Evolutionary conservation across 164 flowering plant genomes (phyloP), one percentile per base, ranked within the genome.

Genomic region (Nymphaea colorata): DNA sequence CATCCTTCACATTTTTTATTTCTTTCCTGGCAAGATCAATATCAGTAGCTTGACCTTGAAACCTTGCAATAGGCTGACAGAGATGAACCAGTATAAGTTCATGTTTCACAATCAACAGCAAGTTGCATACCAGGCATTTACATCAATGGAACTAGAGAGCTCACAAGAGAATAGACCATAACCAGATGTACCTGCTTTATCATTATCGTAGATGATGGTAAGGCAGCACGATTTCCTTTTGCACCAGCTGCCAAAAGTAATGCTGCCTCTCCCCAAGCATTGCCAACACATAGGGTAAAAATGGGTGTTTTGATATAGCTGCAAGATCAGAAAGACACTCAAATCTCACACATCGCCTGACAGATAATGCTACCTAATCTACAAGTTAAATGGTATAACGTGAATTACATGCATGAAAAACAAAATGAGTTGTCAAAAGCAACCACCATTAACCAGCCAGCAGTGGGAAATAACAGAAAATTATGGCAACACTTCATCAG

Each of bases 221-320:
- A 79, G 66, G 99, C 96, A 72, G 98, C 79, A 59, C 97, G 96
- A 65, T 91, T 84, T 76, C 99, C 98, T 80, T 75, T 84, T 43
- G 93, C 89, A 77, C 99, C 99, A 76, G 98, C 82, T 79, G 98
- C 91, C 80, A 95, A 79, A 75, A 95, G 93, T 69, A 95, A 76
- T 59, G 99, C 96, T n/a, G 99, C 99, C 81, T 95, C 99, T 71
- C 97, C 98, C 98, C 98, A 92, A 42, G 98, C 97, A 83, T 92
- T 90, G 64, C 99, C 99, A 75, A 95, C 96, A 80, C 97, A 90
- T 3, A 95, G 87, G 43, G 98, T 90, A 72, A 82, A 90, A 62
- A 92, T 86, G 14, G 98, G 98, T 61, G 96, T 81, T 71, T 83
- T 85, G 17, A 90, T 84, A 81, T 79, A 85, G 68, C 98, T 95